Evolutionary conservation across 208 protist genomes (phyloP).

Genomic region (Leishmania amazonensis): DNA sequence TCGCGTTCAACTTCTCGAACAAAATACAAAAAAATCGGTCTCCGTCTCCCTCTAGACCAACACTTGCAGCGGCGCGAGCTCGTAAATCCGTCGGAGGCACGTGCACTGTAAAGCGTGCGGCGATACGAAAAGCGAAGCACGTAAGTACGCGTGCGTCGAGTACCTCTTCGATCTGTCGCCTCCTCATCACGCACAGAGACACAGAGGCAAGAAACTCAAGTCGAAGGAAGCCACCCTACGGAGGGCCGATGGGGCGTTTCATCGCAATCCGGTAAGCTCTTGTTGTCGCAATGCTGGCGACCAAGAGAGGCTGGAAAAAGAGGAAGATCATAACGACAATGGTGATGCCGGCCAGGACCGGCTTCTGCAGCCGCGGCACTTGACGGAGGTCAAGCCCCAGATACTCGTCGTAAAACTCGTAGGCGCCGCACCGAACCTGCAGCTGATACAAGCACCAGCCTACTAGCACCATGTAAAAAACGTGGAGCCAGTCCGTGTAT

Average conservation of each 20-base stretch:
- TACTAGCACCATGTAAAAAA: slow-evolving; percentile 79
- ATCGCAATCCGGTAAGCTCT: slow-evolving; percentile 82
- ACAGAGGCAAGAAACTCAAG: not conserved
- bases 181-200: not conserved
- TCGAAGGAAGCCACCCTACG: slow-evolving; percentile 28
- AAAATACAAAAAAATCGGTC: not conserved
- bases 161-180: not conserved
- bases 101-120: not conserved
- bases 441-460: slow-evolving; percentile 74
- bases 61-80: not conserved
- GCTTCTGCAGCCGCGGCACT: slow-evolving; percentile 75
- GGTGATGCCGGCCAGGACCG: slow-evolving; percentile 64
- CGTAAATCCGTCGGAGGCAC: not conserved
- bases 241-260: slow-evolving; percentile 81
- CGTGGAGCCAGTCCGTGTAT: slow-evolving; percentile 88
- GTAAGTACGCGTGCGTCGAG: not conserved
- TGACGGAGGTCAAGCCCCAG: slow-evolving; percentile 84
- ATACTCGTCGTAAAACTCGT: slow-evolving; percentile 90
- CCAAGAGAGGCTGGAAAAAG: slow-evolving; percentile 77
- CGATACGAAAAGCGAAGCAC: not conserved
- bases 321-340: slow-evolving; percentile 75
- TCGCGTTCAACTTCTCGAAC: not conserved
- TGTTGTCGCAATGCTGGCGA: slow-evolving; percentile 84
- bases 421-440: slow-evolving; percentile 64
- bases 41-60: not conserved